Evolutionary conservation across 2,329 filamentous ascomycete genomes (phyloP).

Genomic region (Sporothrix variecibatus): DNA sequence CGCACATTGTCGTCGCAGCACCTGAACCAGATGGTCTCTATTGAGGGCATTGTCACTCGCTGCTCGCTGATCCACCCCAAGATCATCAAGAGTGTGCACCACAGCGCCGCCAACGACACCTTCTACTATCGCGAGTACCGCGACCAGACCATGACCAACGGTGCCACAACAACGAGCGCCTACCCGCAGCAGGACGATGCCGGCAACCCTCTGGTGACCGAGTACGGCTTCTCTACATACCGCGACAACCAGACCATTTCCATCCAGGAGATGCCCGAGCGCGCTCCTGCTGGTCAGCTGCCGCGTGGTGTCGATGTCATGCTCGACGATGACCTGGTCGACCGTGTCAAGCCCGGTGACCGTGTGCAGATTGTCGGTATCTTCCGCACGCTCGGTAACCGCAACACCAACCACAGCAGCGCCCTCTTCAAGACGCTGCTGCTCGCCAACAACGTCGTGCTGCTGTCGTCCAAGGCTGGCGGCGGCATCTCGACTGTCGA

Average conservation of each 20-base stretch:
- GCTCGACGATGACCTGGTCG: slow-evolving; percentile 93
- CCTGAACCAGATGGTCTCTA: slow-evolving; percentile 93
- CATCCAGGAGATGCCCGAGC: slow-evolving; percentile 98
- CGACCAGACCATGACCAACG: slow-evolving; percentile 97
- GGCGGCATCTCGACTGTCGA: slow-evolving; percentile 88
- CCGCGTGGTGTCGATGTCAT: slow-evolving; percentile 95
- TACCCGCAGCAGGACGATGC: slow-evolving; percentile 94
- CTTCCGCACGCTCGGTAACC: slow-evolving; percentile 89
- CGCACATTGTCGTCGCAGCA: slow-evolving; percentile 85
- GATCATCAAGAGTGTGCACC: slow-evolving; percentile 97
- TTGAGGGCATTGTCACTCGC: slow-evolving; percentile 96
- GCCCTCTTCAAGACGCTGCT: slow-evolving; percentile 94
- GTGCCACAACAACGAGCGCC: slow-evolving; percentile 83
- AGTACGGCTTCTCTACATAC: slow-evolving; percentile 95
- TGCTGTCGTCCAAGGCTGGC: slow-evolving; percentile 93
- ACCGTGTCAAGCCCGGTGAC: slow-evolving; percentile 92
- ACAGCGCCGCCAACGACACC: slow-evolving; percentile 80
- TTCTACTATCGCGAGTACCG: slow-evolving; percentile 90
- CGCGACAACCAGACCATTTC: slow-evolving; percentile 96
- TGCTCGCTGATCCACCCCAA: slow-evolving; percentile 95
- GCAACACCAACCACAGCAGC: slow-evolving; percentile 86
- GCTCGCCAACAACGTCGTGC: slow-evolving; percentile 90
- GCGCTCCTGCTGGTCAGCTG: slow-evolving; percentile 91
- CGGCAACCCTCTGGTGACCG: slow-evolving; percentile 87
- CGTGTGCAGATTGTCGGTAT: slow-evolving; percentile 96